These are phyloP conservation scores for Moniliophthora roreri DNA, from an alignment of 1,284 basidiomycete species.

Conservation along the genomic window DNA sequence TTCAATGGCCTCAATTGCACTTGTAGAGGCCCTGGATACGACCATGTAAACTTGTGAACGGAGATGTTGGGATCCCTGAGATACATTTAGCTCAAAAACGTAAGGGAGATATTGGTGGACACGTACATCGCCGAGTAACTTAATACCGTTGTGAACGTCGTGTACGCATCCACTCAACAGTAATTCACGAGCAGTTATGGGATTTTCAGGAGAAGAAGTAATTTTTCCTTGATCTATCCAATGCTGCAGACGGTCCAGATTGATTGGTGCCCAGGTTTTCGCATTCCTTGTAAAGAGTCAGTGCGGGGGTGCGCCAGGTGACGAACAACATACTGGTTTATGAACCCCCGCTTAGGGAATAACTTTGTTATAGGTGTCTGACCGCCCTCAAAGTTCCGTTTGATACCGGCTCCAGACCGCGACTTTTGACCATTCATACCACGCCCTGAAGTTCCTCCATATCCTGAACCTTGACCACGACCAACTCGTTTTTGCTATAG, in stretches of 20 bases:
- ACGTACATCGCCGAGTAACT: conserved; percentile 82
- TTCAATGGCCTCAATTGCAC: conserved; percentile 86
- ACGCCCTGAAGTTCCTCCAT: conserved; percentile 90
- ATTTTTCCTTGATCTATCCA: conserved; percentile 90
- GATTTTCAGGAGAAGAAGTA: conserved; percentile 72
- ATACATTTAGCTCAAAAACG: conserved; percentile 9
- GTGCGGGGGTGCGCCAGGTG: background rate
- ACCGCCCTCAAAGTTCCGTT: conserved; percentile 90
- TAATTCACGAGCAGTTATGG: conserved; percentile 89
- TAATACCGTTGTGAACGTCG: conserved; percentile 87
- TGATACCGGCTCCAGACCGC: conserved; percentile 88
- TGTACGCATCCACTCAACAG: conserved; percentile 87
- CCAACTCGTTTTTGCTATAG: conserved; percentile 89
- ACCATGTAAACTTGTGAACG: conserved; percentile 79
- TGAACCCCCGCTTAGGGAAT: conserved; percentile 94
- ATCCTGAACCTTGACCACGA: conserved; percentile 87
- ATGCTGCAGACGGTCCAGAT: conserved; percentile 84
- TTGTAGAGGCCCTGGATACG: conserved; percentile 84
- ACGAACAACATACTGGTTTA: conserved; percentile 73
- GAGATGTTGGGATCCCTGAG: conserved; percentile 66
- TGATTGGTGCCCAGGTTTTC: conserved; percentile 81
- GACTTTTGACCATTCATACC: conserved; percentile 98
- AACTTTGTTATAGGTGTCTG: conserved; percentile 92
- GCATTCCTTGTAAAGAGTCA: conserved; percentile 47
- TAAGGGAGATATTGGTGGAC: conserved; percentile 14